Evolutionary conservation across 495 filamentous ascomycete species (phyloP).

Genomic region (Aspergillus sparsus): DNA sequence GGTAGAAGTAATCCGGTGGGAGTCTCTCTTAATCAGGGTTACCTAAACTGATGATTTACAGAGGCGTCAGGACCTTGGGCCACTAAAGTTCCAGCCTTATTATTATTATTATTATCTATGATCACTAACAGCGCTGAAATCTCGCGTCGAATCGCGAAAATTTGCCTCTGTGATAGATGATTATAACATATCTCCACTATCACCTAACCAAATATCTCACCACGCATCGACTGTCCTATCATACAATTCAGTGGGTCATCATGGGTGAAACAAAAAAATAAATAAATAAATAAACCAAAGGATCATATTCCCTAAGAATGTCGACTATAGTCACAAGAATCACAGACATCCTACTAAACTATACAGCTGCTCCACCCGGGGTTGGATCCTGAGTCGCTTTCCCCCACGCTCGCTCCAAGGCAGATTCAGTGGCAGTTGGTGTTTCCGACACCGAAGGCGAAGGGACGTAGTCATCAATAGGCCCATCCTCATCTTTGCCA

Average conservation of each 20-base stretch:
- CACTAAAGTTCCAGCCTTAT: no score
- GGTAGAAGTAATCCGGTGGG: no score
- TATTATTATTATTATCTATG: no score
- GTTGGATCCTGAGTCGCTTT: conserved; percentile 39
- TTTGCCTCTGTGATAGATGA: no score
- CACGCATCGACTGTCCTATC: conserved; percentile 5
- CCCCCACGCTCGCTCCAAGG: conserved; percentile 48
- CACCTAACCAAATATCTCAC: no score
- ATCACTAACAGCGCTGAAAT: no score
- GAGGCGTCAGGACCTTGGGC: no score
- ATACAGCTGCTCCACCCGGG: conserved; percentile 9
- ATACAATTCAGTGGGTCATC: conserved; percentile 7
- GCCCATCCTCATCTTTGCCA: conserved; percentile 23
- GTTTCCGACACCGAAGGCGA: conserved; percentile 3
- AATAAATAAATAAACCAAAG: neutral
- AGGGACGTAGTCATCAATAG: conserved; percentile 13
- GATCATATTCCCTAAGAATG: conserved; percentile 3
- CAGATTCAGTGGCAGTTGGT: conserved; percentile 22
- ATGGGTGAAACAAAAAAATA: conserved; percentile 2
- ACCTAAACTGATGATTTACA: no score
- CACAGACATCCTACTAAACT: neutral
- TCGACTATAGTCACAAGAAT: neutral
- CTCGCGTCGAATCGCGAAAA: no score
- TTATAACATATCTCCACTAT: no score
- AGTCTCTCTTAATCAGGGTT: no score